A percentile compares a stretch with the other conserved stretches of the same genome.
Evolutionary conservation across 768 basidiomycete species (phyloP).

Genomic region (Phylloporus arenicola): DNA sequence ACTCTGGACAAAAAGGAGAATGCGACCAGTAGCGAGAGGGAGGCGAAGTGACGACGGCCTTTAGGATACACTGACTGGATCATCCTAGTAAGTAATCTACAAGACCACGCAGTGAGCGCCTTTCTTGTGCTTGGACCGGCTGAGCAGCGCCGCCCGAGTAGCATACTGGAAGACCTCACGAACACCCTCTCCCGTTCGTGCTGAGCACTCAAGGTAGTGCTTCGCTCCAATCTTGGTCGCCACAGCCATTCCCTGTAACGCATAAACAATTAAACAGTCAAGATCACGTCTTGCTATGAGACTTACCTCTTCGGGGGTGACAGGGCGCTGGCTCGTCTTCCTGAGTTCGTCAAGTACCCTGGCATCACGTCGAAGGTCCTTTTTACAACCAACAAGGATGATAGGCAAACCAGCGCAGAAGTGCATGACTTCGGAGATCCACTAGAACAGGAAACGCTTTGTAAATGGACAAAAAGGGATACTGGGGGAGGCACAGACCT

Average conservation of each 20-base stretch:
- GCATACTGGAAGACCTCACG: constrained; percentile 98
- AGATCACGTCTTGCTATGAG: background rate
- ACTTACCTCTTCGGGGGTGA: constrained; percentile 85
- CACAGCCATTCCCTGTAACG: constrained; percentile 79
- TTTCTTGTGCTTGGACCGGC: constrained; percentile 42
- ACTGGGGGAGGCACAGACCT: constrained; percentile 51
- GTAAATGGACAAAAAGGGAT: constrained; percentile 4
- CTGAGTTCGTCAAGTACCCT: constrained; percentile 91
- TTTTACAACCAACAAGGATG: constrained; percentile 98
- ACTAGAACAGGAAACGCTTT: constrained; percentile 44
- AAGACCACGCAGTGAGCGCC: constrained; percentile 42
- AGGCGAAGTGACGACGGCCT: constrained; percentile 18
- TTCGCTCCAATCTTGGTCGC: constrained; percentile 95
- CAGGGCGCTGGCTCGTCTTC: constrained; percentile 91
- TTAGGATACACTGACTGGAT: constrained; percentile 14
- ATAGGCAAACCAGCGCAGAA: constrained; percentile 93
- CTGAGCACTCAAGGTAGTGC: constrained; percentile 96
- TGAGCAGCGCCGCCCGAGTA: constrained; percentile 84
- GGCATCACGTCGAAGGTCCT: constrained; percentile 91
- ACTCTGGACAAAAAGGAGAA: constrained; percentile 22
- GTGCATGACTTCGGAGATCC: constrained; percentile 98
- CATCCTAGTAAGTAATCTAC: constrained; percentile 31
- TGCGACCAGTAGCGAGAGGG: constrained; percentile 8
- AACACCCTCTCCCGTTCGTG: constrained; percentile 93
- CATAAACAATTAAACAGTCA: background rate